Evolutionary conservation across 202 grass and related monocot species (phyloP).

Genomic region (Setaria italica): DNA sequence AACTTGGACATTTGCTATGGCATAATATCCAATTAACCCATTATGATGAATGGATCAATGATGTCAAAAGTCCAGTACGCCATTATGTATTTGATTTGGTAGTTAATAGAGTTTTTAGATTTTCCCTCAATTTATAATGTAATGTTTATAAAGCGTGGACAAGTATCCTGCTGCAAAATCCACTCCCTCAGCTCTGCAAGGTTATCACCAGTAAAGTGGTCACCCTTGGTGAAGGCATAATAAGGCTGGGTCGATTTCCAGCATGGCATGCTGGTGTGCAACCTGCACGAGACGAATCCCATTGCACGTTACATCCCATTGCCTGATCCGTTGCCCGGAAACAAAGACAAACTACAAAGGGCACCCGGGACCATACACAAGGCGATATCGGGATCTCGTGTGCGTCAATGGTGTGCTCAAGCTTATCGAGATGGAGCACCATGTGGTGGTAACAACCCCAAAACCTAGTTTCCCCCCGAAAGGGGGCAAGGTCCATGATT

Average conservation of each 20-base stretch:
- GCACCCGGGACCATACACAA: background rate
- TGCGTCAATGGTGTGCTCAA: background rate
- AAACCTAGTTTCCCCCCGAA: background rate
- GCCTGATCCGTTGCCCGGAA: slow-evolving; percentile 8
- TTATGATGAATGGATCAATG: no score
- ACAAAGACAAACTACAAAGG: background rate
- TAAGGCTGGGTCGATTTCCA: slow-evolving; percentile 2
- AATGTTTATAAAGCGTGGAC: background rate
- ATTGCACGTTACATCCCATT: background rate
- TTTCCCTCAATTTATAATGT: no score
- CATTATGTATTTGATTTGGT: no score
- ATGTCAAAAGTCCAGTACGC: no score
- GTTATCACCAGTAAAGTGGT: background rate
- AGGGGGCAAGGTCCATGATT: slow-evolving; percentile 3
- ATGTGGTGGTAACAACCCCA: background rate
- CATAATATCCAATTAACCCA: no score
- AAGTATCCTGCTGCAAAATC: background rate
- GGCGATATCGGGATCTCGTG: background rate
- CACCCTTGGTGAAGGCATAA: background rate
- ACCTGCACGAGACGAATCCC: background rate
- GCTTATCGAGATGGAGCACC: background rate
- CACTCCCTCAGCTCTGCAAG: background rate
- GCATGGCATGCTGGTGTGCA: background rate
- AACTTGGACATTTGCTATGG: no score
- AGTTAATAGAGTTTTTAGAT: no score